Percentiles rank a stretch among this genome's conserved stretches.
Conservation (phyloP, 2,329 filamentous ascomycete species). For the Dendrostoma leiphaemia region DNA sequence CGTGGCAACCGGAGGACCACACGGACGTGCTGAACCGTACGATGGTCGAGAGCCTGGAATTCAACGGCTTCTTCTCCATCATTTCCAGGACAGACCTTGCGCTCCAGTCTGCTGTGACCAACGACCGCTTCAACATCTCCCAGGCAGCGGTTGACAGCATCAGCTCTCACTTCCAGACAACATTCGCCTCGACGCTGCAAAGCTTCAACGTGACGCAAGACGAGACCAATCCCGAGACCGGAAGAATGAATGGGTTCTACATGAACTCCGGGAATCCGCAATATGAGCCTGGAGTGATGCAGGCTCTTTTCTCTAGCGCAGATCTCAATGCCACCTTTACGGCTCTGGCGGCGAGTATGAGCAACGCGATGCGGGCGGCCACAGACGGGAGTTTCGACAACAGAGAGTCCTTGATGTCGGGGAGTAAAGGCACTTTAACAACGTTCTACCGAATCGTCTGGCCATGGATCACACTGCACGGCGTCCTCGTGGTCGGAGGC, state of each 20-base stretch:
- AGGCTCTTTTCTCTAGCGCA: neutral
- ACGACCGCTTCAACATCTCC: neutral
- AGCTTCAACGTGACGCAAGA: neutral
- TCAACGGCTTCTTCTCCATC: neutral
- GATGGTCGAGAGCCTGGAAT: neutral
- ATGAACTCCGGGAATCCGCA: neutral
- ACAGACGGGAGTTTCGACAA: neutral
- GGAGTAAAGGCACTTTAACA: neutral
- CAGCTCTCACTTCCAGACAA: neutral
- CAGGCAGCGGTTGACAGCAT: neutral
- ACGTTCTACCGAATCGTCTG: slow-evolving; percentile 9
- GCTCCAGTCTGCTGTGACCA: neutral
- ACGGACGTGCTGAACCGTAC: neutral
- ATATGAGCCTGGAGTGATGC: neutral
- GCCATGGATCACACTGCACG: slow-evolving; percentile 13
- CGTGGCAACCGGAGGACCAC: neutral
- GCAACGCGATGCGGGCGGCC: slow-evolving; percentile 3
- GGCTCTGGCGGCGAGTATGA: slow-evolving; percentile 8
- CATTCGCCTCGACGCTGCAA: neutral
- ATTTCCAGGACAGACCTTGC: neutral
- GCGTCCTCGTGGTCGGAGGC: neutral
- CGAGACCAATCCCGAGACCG: neutral
- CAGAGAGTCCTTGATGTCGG: neutral
- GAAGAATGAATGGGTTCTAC: neutral
- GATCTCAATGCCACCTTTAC: slow-evolving; percentile 9